Evolutionary conservation across 1,139 yeast species (phyloP).

Genomic region (Protomyces pachydermus): DNA sequence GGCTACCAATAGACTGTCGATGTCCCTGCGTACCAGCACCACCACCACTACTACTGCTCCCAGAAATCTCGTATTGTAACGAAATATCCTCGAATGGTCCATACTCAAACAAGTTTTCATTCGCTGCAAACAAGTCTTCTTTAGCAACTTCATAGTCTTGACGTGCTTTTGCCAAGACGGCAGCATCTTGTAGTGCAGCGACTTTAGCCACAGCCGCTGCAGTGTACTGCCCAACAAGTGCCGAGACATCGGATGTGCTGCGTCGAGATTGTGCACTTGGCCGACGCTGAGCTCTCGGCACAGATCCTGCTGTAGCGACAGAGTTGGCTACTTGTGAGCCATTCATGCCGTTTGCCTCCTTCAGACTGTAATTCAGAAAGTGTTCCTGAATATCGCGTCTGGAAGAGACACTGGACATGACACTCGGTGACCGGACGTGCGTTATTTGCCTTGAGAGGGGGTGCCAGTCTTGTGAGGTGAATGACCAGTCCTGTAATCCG

Average conservation of each 20-base stretch:
- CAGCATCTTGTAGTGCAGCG: neutral
- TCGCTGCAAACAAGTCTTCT: neutral
- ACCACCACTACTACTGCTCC: neutral
- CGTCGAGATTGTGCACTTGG: neutral
- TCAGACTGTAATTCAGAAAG: neutral
- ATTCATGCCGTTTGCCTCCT: neutral
- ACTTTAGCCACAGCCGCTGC: neutral
- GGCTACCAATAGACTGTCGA: neutral
- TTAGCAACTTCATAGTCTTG: neutral
- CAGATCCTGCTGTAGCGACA: neutral
- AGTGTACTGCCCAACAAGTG: neutral
- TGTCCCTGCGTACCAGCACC: neutral
- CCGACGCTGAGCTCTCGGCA: neutral
- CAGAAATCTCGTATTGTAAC: neutral
- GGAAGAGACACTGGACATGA: neutral
- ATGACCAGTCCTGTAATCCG: neutral
- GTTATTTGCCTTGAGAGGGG: neutral
- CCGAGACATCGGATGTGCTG: neutral
- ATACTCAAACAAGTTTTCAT: constrained; percentile 15
- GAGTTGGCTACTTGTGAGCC: neutral
- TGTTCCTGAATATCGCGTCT: neutral
- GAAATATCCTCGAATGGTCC: constrained; percentile 17
- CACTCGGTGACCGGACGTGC: neutral
- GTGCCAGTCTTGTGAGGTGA: neutral
- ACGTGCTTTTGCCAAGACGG: neutral